Evolutionary conservation across 495 filamentous ascomycete species (phyloP).

Genomic region (Acidiella bohemica): DNA sequence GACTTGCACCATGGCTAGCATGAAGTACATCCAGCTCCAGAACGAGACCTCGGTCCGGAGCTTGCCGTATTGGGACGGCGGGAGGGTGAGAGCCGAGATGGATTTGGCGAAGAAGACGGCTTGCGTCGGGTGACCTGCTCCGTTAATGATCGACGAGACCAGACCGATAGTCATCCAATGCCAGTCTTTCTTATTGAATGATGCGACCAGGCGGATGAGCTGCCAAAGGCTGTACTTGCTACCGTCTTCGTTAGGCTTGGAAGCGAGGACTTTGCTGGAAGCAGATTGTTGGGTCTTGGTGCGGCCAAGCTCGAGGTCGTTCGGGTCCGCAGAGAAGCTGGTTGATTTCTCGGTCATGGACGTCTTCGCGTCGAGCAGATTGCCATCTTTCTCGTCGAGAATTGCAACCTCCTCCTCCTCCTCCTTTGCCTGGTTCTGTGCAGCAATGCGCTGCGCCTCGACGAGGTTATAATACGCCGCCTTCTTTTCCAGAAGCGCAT

Average conservation of each 20-base stretch:
- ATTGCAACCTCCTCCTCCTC: conserved; percentile 37
- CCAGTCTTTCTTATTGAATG: conserved; percentile 69
- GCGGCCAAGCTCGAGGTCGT: conserved; percentile 46
- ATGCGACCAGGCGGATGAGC: conserved; percentile 68
- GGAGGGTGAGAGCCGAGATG: conserved; percentile 52
- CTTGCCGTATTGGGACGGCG: conserved; percentile 31
- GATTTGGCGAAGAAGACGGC: conserved; percentile 84
- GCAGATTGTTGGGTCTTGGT: conserved; percentile 53
- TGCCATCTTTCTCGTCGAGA: conserved; percentile 27
- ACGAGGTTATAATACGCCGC: conserved; percentile 65
- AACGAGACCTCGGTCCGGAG: conserved; percentile 63
- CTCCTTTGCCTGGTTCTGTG: conserved; percentile 31
- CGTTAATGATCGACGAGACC: conserved; percentile 64
- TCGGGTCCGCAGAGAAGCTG: conserved; percentile 35
- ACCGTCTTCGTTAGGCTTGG: conserved; percentile 33
- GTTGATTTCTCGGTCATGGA: conserved; percentile 18
- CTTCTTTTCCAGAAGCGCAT: conserved; percentile 46
- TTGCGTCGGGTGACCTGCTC: conserved; percentile 73
- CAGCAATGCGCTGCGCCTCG: conserved; percentile 64
- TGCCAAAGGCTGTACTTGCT: conserved; percentile 61
- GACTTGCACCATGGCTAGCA: conserved; percentile 72
- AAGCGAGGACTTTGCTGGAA: conserved; percentile 55
- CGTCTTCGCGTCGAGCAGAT: conserved; percentile 6
- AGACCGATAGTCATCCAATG: conserved; percentile 63
- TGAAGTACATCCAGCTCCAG: conserved; percentile 88